Evolutionary conservation across 805 yeast species (phyloP), one percentile per base, ranked within the genome.

Genomic region (Hanseniaspora lindneri): DNA sequence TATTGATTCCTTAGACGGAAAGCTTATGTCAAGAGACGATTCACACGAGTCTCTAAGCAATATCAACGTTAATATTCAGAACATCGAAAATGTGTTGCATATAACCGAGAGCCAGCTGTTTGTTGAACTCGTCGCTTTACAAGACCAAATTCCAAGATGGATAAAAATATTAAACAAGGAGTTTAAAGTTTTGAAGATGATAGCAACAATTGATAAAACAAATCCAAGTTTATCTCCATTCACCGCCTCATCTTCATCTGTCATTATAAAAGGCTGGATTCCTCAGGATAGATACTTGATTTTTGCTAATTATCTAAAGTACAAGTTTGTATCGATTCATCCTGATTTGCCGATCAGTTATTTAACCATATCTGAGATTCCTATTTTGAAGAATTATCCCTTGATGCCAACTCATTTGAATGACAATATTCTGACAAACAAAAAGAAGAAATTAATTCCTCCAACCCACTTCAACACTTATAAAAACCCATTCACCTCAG

Each of bases 261-360:
- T 92, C 52, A 76, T 89, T 41, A 95, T 94, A 19, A 97, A 94
- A 69, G 98, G 97, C 28, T 92, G 99, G 99, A 70, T 85, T 19
- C 97, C 99, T 34, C 72, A 79, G 19, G 77, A 76, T 53, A 95
- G 87, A 53, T 66, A 88, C 33, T 71, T 72, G 5, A 56, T 66
- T n/a, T 77, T 89, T 50, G 81, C 79, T 53, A 66, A 71, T 34
- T 74, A 88, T 1, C 67, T 92, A 53, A 75, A 80, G 55, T 57
- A 59, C 24, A 65, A 62, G 44, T 51, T 55, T 5, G 53, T 59
- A 24, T 46, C 43, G 5, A 36, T 46, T 13, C 64, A 66, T 11
- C 56, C 66, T 1, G 65, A 62, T 51, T 25, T 46, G 2, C 49
- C 49, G 6, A 20, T 46, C 13, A 46, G 29, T 17, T 46, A 39